Evolutionary conservation across 2,329 filamentous ascomycete genomes (phyloP), one percentile per base, ranked within the genome.

Genomic region (Colletotrichum cuscutae): DNA sequence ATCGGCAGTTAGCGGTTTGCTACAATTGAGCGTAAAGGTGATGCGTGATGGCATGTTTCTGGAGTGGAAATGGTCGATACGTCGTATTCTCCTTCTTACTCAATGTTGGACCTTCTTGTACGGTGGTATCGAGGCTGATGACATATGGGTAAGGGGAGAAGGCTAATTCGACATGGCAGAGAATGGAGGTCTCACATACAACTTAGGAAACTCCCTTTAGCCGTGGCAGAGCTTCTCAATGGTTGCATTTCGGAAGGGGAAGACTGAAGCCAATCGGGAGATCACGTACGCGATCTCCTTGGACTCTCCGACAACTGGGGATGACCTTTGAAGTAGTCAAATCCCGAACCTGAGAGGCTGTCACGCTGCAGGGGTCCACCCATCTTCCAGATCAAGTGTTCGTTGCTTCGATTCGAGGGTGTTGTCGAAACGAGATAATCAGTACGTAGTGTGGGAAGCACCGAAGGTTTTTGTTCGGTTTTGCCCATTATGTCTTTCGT

Each of bases 1-100:
- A 59, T 70, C 66, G 26, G 66, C 28, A 60, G 46, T 69, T 30
- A 19, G 26, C 32, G 13, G 42, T 24, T 49, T 56, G 9, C 22
- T 37, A 2, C 8, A 1, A 19, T 42, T 22, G 46, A 58, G 26
- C 42, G 5, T 11, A 22, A 26, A 5, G 22, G 19, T 28, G 37
- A 54, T 30, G 63, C 22, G 42, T 58, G 11, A 68, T 53, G 58
- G 52, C 15, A 64, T n/a, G 7, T 49, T 49, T 49, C 12, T 8
- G 5, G n/a, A 11, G 35, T 15, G 7, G 11, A 13, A 11, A 19
- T 24, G 7, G 11, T 9, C 1, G 13, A 49, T 22, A 9, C 4
- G 19, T 22, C 42, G 19, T 2, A 9, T 49, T 22, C 1, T 42
- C 12, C 37, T 42, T 12, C 1, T 5, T 3, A 42, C 37, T 32